Conservation (phyloP, 768 basidiomycete species). For the Boletales sp. region DNA sequence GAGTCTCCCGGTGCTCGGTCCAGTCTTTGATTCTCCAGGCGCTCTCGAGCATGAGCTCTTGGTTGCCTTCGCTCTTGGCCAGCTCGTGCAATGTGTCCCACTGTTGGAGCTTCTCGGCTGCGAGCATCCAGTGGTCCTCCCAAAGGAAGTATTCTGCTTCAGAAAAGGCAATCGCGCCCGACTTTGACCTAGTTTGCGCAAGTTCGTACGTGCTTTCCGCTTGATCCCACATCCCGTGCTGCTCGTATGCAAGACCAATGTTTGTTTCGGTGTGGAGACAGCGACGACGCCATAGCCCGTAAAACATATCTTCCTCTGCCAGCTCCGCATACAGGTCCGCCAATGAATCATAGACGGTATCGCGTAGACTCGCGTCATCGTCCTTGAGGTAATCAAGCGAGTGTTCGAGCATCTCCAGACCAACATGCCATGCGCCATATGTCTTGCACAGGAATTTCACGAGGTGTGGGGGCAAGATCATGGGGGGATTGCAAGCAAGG, state of each 20-base stretch:
- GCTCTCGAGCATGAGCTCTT: slow-evolving; percentile 90
- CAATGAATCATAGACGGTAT: slow-evolving; percentile 84
- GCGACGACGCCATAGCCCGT: slow-evolving; percentile 92
- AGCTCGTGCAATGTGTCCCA: slow-evolving; percentile 96
- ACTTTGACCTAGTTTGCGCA: slow-evolving; percentile 82
- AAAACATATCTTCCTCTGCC: slow-evolving; percentile 95
- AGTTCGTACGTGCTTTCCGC: slow-evolving; percentile 85
- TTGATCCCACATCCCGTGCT: slow-evolving; percentile 96
- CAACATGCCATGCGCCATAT: slow-evolving; percentile 93
- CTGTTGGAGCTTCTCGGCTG: slow-evolving; percentile 94
- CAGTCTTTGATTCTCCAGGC: slow-evolving; percentile 95
- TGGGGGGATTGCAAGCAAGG: slow-evolving; percentile 80
- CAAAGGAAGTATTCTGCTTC: slow-evolving; percentile 96
- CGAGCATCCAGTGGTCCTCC: slow-evolving; percentile 99
- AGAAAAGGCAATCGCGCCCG: slow-evolving; percentile 81
- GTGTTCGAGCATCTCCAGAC: slow-evolving; percentile 77
- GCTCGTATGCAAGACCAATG: slow-evolving; percentile 83
- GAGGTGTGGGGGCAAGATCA: slow-evolving; percentile 90
- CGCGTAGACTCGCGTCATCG: slow-evolving; percentile 74
- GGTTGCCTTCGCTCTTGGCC: slow-evolving; percentile 82
- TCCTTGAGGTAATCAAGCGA: slow-evolving; percentile 79
- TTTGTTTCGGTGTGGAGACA: slow-evolving; percentile 90
- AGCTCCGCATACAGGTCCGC: slow-evolving; percentile 95
- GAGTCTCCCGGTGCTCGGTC: slow-evolving; percentile 69
- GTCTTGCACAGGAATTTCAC: slow-evolving; percentile 96